These are phyloP conservation scores for Skeletonema costatum DNA, from an alignment of 108 stramenopile genomes.

Conservation along the genomic window DNA sequence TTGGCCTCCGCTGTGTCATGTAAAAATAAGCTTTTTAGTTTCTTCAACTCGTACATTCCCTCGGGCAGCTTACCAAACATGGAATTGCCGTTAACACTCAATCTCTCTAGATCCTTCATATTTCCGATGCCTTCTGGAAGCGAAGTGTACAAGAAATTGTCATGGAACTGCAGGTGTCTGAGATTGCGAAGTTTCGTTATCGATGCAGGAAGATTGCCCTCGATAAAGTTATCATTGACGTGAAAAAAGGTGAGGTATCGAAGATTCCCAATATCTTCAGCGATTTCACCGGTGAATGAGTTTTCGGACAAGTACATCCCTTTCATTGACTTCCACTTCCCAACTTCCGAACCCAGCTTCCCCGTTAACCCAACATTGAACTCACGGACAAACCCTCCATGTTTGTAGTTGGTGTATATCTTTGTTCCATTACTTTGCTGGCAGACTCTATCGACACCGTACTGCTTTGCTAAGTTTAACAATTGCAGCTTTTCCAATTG, in stretches of 20 bases:
- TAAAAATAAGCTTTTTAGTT: constrained; percentile 38
- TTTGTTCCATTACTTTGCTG: constrained; percentile 3
- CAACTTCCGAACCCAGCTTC: background rate
- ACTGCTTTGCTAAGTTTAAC: constrained; percentile 18
- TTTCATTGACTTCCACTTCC: constrained; percentile 27
- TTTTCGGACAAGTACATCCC: constrained; percentile 36
- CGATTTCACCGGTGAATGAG: constrained; percentile 32
- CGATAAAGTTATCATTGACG: constrained; percentile 44
- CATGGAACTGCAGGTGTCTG: constrained; percentile 50
- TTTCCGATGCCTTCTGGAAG: constrained; percentile 48
- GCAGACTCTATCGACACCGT: constrained; percentile 12
- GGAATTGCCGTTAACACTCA: constrained; percentile 28
- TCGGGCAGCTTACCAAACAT: constrained; percentile 33
- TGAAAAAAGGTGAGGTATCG: constrained; percentile 53
- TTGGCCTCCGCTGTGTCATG: background rate
- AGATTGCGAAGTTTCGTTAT: constrained; percentile 45
- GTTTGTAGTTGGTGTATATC: constrained; percentile 1
- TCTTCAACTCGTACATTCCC: constrained; percentile 31
- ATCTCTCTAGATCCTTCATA: constrained; percentile 45
- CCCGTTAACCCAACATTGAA: constrained; percentile 8
- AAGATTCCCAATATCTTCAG: constrained; percentile 45
- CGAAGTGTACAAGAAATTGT: constrained; percentile 51
- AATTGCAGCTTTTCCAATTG: constrained; percentile 23
- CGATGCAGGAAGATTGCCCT: constrained; percentile 45
- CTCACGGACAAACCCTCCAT: constrained; percentile 3